These are phyloP conservation scores for Candida nanaspora DNA, from an alignment of 805 yeast species.

Conservation along the genomic window DNA sequence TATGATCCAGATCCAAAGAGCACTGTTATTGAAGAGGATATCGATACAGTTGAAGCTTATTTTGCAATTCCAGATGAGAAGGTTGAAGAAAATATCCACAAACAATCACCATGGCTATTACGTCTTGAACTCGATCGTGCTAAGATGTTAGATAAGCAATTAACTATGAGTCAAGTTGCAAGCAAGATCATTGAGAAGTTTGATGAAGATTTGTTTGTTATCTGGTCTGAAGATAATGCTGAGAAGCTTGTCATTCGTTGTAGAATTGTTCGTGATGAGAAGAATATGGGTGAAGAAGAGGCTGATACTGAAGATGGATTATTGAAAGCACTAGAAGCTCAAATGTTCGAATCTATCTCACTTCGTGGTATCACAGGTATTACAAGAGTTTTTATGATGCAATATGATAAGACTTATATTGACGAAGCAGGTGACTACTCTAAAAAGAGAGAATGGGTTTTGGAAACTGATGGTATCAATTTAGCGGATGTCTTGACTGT, in stretches of 20 bases:
- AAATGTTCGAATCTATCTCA: constrained; percentile 92
- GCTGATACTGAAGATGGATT: constrained; percentile 97
- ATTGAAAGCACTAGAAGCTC: constrained; percentile 89
- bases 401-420: constrained; percentile 64
- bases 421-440: constrained; percentile 80
- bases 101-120: constrained; percentile 96
- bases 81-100: constrained; percentile 87
- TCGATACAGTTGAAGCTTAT: constrained; percentile 94
- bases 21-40: constrained; percentile 95
- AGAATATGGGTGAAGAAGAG: constrained; percentile 84
- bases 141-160: constrained; percentile 95
- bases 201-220: constrained; percentile 91
- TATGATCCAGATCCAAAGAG: constrained; percentile 98
- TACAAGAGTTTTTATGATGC: constrained; percentile 85
- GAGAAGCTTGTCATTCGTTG: constrained; percentile 95
- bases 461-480: constrained; percentile 98
- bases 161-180: constrained; percentile 97
- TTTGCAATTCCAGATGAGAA: constrained; percentile 97
- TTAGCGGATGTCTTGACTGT: constrained; percentile 91
- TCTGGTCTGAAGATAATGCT: constrained; percentile 99
- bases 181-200: constrained; percentile 88
- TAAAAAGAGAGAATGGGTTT: constrained; percentile 93
- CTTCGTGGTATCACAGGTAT: constrained; percentile 95
- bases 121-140: constrained; percentile 98
- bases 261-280: constrained; percentile 96